phyloP scores from a whole-genome alignment of 164 flowering plant species.

The Magnolia kwangsiensis region DNA sequence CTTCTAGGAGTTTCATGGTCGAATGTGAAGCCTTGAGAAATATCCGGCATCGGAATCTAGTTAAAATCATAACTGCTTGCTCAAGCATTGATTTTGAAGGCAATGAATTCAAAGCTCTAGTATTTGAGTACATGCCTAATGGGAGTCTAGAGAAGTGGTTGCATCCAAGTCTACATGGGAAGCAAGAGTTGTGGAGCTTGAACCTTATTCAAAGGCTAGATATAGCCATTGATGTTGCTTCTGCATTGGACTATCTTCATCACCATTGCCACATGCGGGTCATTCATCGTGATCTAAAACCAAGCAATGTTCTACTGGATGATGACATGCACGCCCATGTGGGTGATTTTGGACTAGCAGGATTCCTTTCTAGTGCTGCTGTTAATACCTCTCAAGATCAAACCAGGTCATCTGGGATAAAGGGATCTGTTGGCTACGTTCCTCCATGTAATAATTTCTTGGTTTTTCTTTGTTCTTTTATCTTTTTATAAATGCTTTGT shows the following conservation, averaged over 20 bases:
- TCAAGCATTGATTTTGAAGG: conserved; percentile 27
- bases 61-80: conserved; percentile 27
- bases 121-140: conserved; percentile 25
- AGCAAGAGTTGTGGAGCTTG: neutral
- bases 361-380: neutral
- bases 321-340: conserved; percentile 7
- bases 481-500: neutral
- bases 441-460: conserved; percentile 23
- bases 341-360: conserved; percentile 9
- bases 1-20: conserved; percentile 25
- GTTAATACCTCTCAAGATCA: neutral
- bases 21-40: conserved; percentile 33
- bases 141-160: conserved; percentile 29
- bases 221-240: conserved; percentile 1
- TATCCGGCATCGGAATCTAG: conserved; percentile 30
- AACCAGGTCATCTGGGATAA: conserved; percentile 13
- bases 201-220: neutral
- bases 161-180: conserved; percentile 1
- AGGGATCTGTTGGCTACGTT: conserved; percentile 25
- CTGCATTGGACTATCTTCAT: conserved; percentile 8
- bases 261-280: neutral
- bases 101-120: conserved; percentile 30
- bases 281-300: conserved; percentile 8
- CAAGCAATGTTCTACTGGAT: conserved; percentile 3
- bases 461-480: neutral